A percentile compares a stretch with the other conserved stretches of the same genome.
Conservation (phyloP, 208 protist genomes). For the Trypanosoma cruzi region DNA sequence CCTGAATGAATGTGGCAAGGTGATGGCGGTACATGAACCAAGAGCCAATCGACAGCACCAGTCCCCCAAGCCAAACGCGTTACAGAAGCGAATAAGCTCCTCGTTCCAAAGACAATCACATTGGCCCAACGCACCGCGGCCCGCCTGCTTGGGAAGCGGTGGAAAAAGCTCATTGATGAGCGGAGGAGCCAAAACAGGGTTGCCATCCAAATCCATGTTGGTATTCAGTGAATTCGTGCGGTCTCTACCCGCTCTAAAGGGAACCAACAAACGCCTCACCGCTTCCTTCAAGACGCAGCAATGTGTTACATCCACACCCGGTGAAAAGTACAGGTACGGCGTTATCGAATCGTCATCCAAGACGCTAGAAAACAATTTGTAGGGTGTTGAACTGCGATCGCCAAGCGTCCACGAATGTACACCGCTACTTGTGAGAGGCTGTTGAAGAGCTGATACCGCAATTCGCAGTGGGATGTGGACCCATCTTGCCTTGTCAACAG, state of each 20-base stretch:
- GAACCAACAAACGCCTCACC: neutral
- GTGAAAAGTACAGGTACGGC: slow-evolving; percentile 24
- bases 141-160: slow-evolving; percentile 8
- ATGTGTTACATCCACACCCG: slow-evolving; percentile 32
- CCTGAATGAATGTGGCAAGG: neutral
- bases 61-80: slow-evolving; percentile 23
- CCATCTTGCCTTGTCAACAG: slow-evolving; percentile 27
- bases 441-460: slow-evolving; percentile 25
- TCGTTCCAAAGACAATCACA: slow-evolving; percentile 35
- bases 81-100: slow-evolving; percentile 30
- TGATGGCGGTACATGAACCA: slow-evolving; percentile 18
- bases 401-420: slow-evolving; percentile 2
- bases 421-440: slow-evolving; percentile 4
- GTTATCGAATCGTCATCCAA: neutral
- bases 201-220: neutral
- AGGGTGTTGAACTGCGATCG: neutral
- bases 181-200: neutral
- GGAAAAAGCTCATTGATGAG: slow-evolving; percentile 13
- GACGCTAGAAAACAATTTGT: neutral
- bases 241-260: neutral
- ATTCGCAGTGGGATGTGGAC: slow-evolving; percentile 25
- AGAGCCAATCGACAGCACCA: slow-evolving; percentile 35
- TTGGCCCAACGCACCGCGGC: slow-evolving; percentile 17
- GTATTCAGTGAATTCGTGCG: neutral
- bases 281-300: slow-evolving; percentile 18